These are phyloP conservation scores for Colletotrichum destructivum DNA, from an alignment of 2,329 filamentous ascomycete genomes.

Conservation along the genomic window DNA sequence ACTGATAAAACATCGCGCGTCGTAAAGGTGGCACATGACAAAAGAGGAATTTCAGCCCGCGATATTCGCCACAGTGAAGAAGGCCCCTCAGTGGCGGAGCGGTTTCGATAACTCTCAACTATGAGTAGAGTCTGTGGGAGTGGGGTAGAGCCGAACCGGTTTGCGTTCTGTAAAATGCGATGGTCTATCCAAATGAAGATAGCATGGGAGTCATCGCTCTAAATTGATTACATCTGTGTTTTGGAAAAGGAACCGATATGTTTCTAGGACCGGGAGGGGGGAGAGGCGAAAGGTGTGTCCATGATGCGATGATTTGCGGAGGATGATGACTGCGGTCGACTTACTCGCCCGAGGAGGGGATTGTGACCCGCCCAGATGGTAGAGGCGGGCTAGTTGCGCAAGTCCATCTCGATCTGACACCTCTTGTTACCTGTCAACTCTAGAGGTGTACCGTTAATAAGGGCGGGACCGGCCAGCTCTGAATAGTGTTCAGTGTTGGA, in stretches of 20 bases:
- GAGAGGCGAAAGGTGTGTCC: slow-evolving; percentile 18
- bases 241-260: slow-evolving; percentile 30
- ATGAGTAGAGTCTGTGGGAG: background rate
- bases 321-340: slow-evolving; percentile 23
- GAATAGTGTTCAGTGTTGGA: background rate
- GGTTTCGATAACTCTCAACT: background rate
- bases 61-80: slow-evolving; percentile 3
- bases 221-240: slow-evolving; percentile 22
- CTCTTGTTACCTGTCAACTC: background rate
- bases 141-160: background rate
- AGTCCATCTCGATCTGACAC: slow-evolving; percentile 1
- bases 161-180: too few species aligned
- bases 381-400: slow-evolving; percentile 8
- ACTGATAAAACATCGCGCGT: slow-evolving; percentile 11
- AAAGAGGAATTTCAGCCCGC: slow-evolving; percentile 7
- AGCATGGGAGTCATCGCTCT: background rate
- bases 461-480: background rate
- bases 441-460: background rate
- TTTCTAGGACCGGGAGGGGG: slow-evolving; percentile 28
- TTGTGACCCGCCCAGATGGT: background rate
- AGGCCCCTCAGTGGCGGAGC: background rate
- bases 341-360: slow-evolving; percentile 16
- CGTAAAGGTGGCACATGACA: slow-evolving; percentile 25
- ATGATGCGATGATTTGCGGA: slow-evolving; percentile 41
- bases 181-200: background rate